A percentile compares a stretch with the other conserved stretches of the same genome.
Conservation (phyloP, 1,139 yeast species). For the Yamadazyma aaseri region DNA sequence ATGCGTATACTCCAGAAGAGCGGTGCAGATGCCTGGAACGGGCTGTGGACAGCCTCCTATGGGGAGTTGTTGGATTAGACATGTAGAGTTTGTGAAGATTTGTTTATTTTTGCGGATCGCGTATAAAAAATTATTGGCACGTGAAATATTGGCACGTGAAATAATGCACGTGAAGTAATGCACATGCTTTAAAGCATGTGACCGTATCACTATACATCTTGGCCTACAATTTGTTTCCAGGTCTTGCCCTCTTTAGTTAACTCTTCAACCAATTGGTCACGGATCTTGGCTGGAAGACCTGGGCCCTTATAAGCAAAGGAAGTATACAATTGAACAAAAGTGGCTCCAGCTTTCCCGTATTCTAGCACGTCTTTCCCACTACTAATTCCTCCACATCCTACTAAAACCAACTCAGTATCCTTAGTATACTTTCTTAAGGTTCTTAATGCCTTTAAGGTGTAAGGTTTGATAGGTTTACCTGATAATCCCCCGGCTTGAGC, state of each 20-base stretch:
- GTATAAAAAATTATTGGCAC: too few relatives aligned
- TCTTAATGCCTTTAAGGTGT: conserved; percentile 67
- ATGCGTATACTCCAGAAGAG: conserved; percentile 39
- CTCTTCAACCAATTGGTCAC: conserved; percentile 69
- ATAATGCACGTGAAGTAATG: too few relatives aligned
- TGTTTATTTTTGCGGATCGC: conserved; percentile 1
- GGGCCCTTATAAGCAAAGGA: conserved; percentile 94
- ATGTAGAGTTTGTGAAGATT: background rate
- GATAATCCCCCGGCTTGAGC: conserved; percentile 84
- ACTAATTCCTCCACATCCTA: conserved; percentile 95
- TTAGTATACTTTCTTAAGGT: conserved; percentile 74
- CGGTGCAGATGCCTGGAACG: conserved; percentile 19
- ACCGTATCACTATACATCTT: conserved; percentile 2
- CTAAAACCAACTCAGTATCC: conserved; percentile 65
- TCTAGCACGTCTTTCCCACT: conserved; percentile 85
- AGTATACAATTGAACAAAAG: conserved; percentile 81
- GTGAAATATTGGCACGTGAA: too few relatives aligned
- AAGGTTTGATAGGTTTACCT: conserved; percentile 87
- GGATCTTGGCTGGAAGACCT: conserved; percentile 74
- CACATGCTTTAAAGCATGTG: too few relatives aligned
- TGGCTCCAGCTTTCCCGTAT: conserved; percentile 92
- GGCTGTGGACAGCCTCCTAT: background rate
- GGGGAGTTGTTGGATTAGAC: conserved; percentile 15
- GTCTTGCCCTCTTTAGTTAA: conserved; percentile 73
- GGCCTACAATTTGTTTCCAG: conserved; percentile 75